Evolutionary conservation across 2,329 filamentous ascomycete species (phyloP).

Genomic region (Penicillium psychrosexuale): DNA sequence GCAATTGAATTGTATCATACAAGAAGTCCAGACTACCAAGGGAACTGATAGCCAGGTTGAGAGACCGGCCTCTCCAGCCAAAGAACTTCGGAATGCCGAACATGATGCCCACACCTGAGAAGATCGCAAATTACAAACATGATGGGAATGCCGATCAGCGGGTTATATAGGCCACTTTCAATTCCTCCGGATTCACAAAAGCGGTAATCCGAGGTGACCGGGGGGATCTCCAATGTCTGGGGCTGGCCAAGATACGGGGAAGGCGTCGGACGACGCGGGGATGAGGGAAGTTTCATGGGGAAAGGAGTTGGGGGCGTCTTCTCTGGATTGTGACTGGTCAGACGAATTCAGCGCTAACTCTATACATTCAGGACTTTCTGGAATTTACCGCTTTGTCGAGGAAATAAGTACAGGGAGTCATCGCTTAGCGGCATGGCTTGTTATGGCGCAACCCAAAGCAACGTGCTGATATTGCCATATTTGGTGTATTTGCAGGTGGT

Average conservation of each 20-base stretch:
- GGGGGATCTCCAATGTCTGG: slow-evolving; percentile 11
- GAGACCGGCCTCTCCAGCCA: slow-evolving; percentile 26
- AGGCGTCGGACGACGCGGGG: slow-evolving; percentile 18
- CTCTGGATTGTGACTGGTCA: slow-evolving; percentile 5
- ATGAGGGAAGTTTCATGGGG: slow-evolving; percentile 8
- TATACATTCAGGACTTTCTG: background rate
- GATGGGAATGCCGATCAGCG: slow-evolving; percentile 3
- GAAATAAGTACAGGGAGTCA: slow-evolving; percentile 1
- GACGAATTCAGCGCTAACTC: background rate
- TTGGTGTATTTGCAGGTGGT: background rate
- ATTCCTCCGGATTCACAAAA: slow-evolving; percentile 23
- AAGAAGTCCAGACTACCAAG: slow-evolving; percentile 45
- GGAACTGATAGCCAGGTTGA: slow-evolving; percentile 40
- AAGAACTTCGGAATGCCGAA: slow-evolving; percentile 30
- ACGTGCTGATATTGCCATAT: background rate
- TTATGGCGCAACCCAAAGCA: background rate
- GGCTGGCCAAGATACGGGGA: slow-evolving; percentile 27
- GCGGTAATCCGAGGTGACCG: slow-evolving; percentile 23
- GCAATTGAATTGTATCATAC: slow-evolving; percentile 11
- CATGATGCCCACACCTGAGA: slow-evolving; percentile 21
- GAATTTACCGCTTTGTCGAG: background rate
- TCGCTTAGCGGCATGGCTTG: slow-evolving; percentile 12
- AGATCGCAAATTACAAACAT: slow-evolving; percentile 4
- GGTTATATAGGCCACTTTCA: slow-evolving; percentile 24
- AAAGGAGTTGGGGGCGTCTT: slow-evolving; percentile 15